Base-by-base conservation (phyloP, 805 yeast species). In the Yarrowia keelungensis region DNA sequence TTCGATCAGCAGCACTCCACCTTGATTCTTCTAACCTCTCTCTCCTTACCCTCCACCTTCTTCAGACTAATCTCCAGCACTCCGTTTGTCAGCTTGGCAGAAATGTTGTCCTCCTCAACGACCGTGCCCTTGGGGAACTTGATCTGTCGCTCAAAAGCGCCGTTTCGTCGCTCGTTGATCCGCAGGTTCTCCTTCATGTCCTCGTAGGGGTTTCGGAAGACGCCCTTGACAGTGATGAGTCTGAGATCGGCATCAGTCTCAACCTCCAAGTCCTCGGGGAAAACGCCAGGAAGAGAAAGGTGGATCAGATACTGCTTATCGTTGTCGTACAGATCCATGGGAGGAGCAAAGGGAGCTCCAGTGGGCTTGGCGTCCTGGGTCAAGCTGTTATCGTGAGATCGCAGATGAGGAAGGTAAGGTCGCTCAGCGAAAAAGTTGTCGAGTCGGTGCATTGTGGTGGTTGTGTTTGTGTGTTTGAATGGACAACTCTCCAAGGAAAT, bases 201-300 rank as follows among this genome's bases (percentile, higher is more conserved):
- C n/a, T 79, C 77, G 8, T 54, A 53, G 41, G 69, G 69, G 39
- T 69, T 43, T 14, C 49, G 16, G 45, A 68, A 51, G 14, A 56
- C 56, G 2, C 89, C 90, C 70, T 82, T 84, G 45, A 87, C 77
- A 16, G 84, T 79, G 69, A 87, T 72, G 70, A 86, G 88, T 71
- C 83, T 82, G 12, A 84, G 80, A 1, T 87, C 79, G 45, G 89
- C 87, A 72, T 87, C 89, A 76, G 81, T 86, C 72, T 87, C 87
- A 50, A 87, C 81, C 64, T 83, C 84, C 71, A 87, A 82, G 16
- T 84, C 81, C 49, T 82, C 81, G 26, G 85, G 82, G 41, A 81
- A 79, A 2, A 87, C 87, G 59, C 90, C 90, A n/a, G 90, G 86
- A 35, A 87, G 74, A 4, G 88, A 83, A 12, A 86, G 74, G 0